Evolutionary conservation across 2,329 filamentous ascomycete species (phyloP).

Genomic region (Colletotrichum limetticola): DNA sequence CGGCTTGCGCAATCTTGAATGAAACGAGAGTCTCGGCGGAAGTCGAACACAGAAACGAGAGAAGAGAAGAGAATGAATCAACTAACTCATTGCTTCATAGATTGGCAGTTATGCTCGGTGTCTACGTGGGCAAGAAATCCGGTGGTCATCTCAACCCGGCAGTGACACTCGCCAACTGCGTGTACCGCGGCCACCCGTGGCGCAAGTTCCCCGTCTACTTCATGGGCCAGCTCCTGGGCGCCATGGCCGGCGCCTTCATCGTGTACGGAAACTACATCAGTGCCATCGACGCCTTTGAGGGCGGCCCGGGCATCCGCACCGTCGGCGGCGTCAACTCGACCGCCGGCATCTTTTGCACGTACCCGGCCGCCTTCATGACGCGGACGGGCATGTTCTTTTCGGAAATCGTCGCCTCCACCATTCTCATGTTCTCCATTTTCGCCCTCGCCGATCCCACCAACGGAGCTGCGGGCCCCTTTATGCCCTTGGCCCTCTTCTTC

Average conservation of each 20-base stretch:
- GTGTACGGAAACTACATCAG: slow-evolving; percentile 71
- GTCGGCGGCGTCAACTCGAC: slow-evolving; percentile 69
- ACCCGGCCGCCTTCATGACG: slow-evolving; percentile 74
- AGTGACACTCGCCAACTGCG: slow-evolving; percentile 76
- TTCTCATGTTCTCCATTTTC: slow-evolving; percentile 79
- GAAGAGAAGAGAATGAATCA: background rate
- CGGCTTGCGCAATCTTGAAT: background rate
- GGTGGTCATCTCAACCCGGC: slow-evolving; percentile 77
- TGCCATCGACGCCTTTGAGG: slow-evolving; percentile 73
- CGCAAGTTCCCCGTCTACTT: slow-evolving; percentile 76
- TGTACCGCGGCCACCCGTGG: slow-evolving; percentile 77
- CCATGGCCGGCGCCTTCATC: slow-evolving; percentile 69
- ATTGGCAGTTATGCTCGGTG: slow-evolving; percentile 75
- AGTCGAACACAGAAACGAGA: slow-evolving; percentile 4
- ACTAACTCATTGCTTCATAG: slow-evolving; percentile 42
- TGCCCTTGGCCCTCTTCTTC: slow-evolving; percentile 75
- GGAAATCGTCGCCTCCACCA: slow-evolving; percentile 74
- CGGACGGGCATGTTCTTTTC: slow-evolving; percentile 76
- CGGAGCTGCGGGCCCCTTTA: slow-evolving; percentile 65
- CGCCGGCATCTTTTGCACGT: slow-evolving; percentile 79
- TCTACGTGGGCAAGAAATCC: slow-evolving; percentile 73
- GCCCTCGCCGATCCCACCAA: slow-evolving; percentile 70
- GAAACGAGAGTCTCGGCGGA: background rate
- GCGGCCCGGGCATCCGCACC: slow-evolving; percentile 68
- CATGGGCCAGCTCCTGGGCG: slow-evolving; percentile 73